Conservation (phyloP, 176 grass and related monocot species). For the Rhynchospora pubera region DNA sequence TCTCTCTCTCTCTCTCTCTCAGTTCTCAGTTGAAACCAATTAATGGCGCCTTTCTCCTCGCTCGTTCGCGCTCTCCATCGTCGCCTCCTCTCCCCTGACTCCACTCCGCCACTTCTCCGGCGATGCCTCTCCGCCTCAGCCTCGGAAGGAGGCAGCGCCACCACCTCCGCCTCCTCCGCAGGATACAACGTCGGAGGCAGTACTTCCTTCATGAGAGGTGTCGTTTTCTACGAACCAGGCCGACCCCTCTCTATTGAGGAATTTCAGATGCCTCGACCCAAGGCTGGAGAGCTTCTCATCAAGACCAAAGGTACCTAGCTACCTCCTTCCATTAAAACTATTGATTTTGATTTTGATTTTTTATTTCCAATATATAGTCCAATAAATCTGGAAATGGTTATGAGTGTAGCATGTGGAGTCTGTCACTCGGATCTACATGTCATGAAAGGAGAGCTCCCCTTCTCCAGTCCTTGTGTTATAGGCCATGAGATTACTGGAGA, state of each 20-base stretch:
- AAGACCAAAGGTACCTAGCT: conserved; percentile 61
- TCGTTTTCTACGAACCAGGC: conserved; percentile 94
- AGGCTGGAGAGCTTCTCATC: conserved; percentile 89
- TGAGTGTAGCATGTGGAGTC: conserved; percentile 72
- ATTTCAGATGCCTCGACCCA: conserved; percentile 85
- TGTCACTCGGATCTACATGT: conserved; percentile 98
- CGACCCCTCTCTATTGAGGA: conserved; percentile 86
- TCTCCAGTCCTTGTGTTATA: conserved; percentile 73
- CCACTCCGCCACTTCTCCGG: neutral
- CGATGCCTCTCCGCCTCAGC: conserved; percentile 22
- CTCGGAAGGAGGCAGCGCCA: conserved; percentile 23
- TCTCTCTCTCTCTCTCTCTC: neutral
- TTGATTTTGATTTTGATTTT: neutral
- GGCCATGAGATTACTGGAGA: conserved; percentile 98
- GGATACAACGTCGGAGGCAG: conserved; percentile 72
- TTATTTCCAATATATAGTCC: no score
- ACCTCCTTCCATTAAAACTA: neutral
- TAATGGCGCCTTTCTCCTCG: conserved; percentile 42
- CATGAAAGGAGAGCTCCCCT: conserved; percentile 89
- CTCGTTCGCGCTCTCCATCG: conserved; percentile 43
- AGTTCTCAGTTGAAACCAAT: neutral
- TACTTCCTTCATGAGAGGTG: conserved; percentile 69
- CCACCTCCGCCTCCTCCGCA: conserved; percentile 11
- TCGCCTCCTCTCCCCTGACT: conserved; percentile 21
- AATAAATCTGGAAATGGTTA: neutral